Conservation (phyloP, 495 filamentous ascomycete genomes). For the Penicillium verhagenii region DNA sequence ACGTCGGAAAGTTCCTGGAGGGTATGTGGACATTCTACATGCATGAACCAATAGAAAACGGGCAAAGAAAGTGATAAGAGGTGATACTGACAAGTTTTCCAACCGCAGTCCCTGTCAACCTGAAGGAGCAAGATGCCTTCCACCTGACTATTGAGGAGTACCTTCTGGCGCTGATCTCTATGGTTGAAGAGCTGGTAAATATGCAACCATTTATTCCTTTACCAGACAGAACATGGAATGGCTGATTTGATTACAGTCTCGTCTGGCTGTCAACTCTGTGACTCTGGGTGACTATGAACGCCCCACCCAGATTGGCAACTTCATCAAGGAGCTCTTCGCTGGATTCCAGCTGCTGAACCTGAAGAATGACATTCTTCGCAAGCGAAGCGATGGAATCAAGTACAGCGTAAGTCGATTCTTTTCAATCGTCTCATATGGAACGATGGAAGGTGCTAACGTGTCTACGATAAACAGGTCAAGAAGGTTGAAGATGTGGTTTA, state of each 20-base stretch:
- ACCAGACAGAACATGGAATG: neutral
- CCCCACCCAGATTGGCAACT: constrained; percentile 80
- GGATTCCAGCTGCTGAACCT: constrained; percentile 96
- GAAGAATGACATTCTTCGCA: constrained; percentile 90
- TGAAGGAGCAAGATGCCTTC: constrained; percentile 87
- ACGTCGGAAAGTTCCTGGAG: constrained; percentile 73
- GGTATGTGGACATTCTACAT: constrained; percentile 47
- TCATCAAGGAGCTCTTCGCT: constrained; percentile 92
- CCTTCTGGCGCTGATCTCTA: constrained; percentile 76
- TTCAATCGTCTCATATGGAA: neutral
- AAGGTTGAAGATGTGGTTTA: constrained; percentile 98
- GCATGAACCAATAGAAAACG: neutral
- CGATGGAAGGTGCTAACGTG: constrained; percentile 6
- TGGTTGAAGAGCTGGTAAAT: constrained; percentile 82
- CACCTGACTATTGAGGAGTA: constrained; percentile 97
- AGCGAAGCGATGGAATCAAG: constrained; percentile 89
- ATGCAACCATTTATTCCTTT: neutral
- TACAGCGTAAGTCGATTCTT: constrained; percentile 63
- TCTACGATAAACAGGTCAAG: constrained; percentile 59
- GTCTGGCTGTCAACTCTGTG: constrained; percentile 93
- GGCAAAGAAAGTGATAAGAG: neutral
- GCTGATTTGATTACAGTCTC: constrained; percentile 50
- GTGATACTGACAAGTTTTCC: neutral
- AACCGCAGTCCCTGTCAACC: constrained; percentile 81
- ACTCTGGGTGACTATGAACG: constrained; percentile 85